Base-by-base conservation (phyloP, 2,329 filamentous ascomycete species). In the Cordyceps javanica region DNA sequence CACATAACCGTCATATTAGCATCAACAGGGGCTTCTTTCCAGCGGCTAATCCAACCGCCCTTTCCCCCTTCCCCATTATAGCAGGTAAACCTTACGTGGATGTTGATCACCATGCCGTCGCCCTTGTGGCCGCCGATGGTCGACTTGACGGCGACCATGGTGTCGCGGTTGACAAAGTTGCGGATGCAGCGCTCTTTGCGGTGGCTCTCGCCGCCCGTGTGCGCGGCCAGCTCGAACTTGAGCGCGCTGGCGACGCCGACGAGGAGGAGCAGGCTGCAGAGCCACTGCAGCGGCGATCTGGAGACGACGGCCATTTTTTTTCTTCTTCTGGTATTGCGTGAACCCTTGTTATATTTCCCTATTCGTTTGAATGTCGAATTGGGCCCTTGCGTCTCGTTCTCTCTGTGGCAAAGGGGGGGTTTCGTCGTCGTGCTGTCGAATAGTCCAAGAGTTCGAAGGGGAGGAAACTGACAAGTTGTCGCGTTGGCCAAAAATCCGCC, bases 131-230 rank as follows among this genome's bases (percentile, higher is more conserved):
- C 94, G 70, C 87, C 85, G 58, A 96, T 82, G 60, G 86, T 96
- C 57, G 92, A 90, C 58, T 93, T 97, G 55, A 99, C 93, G 34
- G 97, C 93, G 42, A 99, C 94, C 63, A 99, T 79, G 63, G 94
- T 96, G 70, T 97, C 91, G 75, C 86, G 89, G 61, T 85, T 82
- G 64, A 97, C 92, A 73, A 97, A 99, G 78, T 99, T 99, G 72
- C 93, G 86, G 73, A 99, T 89, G 78, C 94, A 99, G 77, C 93
- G 84, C 76, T 93, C 89, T 69, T 87, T 83, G 66, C 87, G 85
- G 71, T 82, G 78, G 64, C 58, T 68, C 67, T 72, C 70, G 61
- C 60, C 58, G 59, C 75, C 73, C 54, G 77, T 74, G 63, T 86
- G 82, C 45, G 91, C 90, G 67, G 83, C 75, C 61, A 99, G 84